Percentiles rank a stretch among this genome's conserved stretches.
Conservation (phyloP, 2,329 filamentous ascomycete species). For the Fusarium mundagurra region DNA sequence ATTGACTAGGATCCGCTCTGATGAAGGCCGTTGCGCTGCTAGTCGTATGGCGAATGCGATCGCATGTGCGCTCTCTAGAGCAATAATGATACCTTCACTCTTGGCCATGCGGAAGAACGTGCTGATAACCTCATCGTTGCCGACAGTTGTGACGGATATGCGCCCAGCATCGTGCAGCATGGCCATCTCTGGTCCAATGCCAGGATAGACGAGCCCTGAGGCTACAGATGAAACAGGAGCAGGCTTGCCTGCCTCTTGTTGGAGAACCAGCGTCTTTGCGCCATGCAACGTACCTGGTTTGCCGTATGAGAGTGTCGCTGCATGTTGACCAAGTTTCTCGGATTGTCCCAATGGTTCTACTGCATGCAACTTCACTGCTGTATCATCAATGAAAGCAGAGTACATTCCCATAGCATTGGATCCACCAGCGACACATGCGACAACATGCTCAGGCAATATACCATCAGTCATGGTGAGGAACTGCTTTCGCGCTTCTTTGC, state of each 20-base stretch:
- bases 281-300: not conserved
- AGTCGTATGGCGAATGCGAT: not conserved
- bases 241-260: not conserved
- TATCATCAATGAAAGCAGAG: not conserved
- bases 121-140: not conserved
- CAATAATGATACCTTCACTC: conserved; percentile 1
- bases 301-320: conserved; percentile 3
- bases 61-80: conserved; percentile 5
- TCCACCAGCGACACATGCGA: conserved; percentile 10
- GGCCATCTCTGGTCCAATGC: not conserved
- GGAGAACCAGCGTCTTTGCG: conserved; percentile 5
- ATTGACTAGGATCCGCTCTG: not conserved
- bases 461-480: not conserved
- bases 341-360: conserved; percentile 2
- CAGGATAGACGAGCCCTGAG: not conserved
- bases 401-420: conserved; percentile 8
- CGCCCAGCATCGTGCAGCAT: conserved; percentile 4
- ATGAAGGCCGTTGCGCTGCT: not conserved
- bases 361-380: not conserved
- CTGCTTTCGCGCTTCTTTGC: not conserved
- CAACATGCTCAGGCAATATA: not conserved
- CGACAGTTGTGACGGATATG: not conserved
- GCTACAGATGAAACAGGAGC: conserved; percentile 1
- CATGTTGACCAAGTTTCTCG: not conserved
- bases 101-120: conserved; percentile 1